phyloP scores from a whole-genome alignment of 202 grass and related monocot genomes.

The Schoenoplectus tabernaemontani region DNA sequence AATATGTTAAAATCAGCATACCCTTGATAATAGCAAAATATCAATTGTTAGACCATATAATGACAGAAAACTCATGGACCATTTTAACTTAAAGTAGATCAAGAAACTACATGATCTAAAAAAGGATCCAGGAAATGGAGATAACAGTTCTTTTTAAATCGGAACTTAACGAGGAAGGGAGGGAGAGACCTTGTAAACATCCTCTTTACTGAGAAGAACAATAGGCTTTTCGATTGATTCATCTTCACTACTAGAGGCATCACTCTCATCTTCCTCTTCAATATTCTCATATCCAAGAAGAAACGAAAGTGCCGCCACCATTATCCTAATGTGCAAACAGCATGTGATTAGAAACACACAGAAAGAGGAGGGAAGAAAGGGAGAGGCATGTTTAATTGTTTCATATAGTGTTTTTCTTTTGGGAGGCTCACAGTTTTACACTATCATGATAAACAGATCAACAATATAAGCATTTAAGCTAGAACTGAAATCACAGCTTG shows the following conservation, averaged over 20 bases:
- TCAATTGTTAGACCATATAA: slow-evolving; percentile 6
- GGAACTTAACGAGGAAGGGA: not conserved
- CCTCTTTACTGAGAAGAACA: slow-evolving; percentile 67
- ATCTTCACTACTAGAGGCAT: slow-evolving; percentile 64
- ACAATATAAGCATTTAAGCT: not conserved
- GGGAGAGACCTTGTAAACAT: slow-evolving; percentile 87
- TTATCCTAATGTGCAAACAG: slow-evolving; percentile 48
- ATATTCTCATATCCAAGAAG: slow-evolving; percentile 88
- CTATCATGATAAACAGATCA: not conserved
- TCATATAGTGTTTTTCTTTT: not conserved
- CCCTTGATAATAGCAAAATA: not conserved
- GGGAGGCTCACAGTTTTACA: not conserved
- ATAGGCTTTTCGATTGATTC: slow-evolving; percentile 48
- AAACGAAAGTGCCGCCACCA: slow-evolving; percentile 76
- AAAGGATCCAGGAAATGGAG: not conserved
- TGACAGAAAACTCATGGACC: not conserved
- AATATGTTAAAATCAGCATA: not conserved
- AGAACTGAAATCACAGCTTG: not conserved
- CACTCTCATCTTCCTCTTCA: slow-evolving; percentile 66
- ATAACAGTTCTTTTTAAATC: not conserved
- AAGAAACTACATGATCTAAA: not conserved
- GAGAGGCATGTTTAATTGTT: too few relatives aligned
- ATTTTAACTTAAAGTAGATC: not conserved
- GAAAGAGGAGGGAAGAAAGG: not conserved
- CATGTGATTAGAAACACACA: not conserved